Conservation (phyloP, 768 basidiomycete species). For the Phylloporus arenicola region DNA sequence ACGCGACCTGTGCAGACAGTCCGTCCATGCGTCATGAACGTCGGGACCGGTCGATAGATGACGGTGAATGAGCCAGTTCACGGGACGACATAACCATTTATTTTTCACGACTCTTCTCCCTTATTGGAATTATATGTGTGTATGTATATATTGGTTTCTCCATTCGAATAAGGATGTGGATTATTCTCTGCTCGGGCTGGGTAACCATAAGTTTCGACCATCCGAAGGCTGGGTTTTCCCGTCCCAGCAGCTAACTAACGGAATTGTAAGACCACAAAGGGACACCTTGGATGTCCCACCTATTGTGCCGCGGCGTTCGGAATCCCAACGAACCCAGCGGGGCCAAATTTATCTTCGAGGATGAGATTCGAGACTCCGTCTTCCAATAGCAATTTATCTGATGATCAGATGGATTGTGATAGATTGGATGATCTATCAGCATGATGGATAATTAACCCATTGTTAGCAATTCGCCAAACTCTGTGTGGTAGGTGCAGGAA, state of each 20-base stretch:
- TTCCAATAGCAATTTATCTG: neutral
- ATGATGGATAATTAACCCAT: neutral
- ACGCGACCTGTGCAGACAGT: conserved; percentile 4
- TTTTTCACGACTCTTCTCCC: neutral
- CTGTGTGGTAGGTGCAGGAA: neutral
- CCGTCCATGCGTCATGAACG: neutral
- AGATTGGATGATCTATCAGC: neutral
- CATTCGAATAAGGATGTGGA: neutral
- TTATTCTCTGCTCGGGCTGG: neutral
- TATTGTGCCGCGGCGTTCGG: neutral
- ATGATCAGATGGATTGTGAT: neutral
- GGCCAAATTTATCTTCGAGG: neutral
- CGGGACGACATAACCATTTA: neutral
- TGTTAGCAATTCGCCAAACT: neutral
- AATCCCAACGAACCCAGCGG: too few relatives aligned
- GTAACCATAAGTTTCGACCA: too few relatives aligned
- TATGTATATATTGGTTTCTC: neutral
- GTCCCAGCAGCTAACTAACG: neutral
- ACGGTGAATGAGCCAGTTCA: neutral
- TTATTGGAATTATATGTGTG: too few relatives aligned
- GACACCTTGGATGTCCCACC: neutral
- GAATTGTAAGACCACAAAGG: neutral
- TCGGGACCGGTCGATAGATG: neutral
- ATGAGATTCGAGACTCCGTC: neutral
- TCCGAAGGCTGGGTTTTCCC: neutral